phyloP scores from a whole-genome alignment of 768 basidiomycete genomes.

The Leccinum boreale region DNA sequence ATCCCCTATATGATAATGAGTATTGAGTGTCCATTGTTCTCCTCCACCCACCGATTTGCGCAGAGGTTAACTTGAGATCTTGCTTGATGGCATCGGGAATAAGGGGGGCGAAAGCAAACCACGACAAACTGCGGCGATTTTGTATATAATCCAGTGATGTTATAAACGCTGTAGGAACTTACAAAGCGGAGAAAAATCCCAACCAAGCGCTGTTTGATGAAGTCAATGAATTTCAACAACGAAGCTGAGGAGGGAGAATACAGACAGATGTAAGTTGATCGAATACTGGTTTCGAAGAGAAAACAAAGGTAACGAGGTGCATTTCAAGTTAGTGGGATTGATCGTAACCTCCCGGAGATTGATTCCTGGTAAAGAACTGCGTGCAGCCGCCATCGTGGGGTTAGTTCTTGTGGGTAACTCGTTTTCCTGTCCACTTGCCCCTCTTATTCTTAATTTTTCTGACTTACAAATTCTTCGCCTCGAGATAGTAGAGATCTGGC shows the following conservation, averaged over 20 bases:
- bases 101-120: constrained; percentile 65
- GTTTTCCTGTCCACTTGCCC: not conserved
- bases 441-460: not conserved
- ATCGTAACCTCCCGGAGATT: constrained; percentile 22
- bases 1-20: constrained; percentile 30
- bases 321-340: constrained; percentile 52
- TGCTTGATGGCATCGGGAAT: constrained; percentile 52
- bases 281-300: constrained; percentile 46
- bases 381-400: constrained; percentile 4
- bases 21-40: not conserved
- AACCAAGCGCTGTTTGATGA: constrained; percentile 30
- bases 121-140: constrained; percentile 29
- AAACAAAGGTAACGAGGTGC: constrained; percentile 49
- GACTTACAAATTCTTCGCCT: not conserved
- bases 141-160: not conserved
- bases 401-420: not conserved
- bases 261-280: constrained; percentile 49
- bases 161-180: not conserved
- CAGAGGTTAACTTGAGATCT: constrained; percentile 47
- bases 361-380: not conserved
- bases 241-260: not conserved
- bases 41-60: constrained; percentile 37
- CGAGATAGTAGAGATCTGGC: not conserved
- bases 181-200: constrained; percentile 53
- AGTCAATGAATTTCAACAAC: not conserved